Conservation (phyloP, 208 protist species). For the Balamuthia mandrillaris region DNA sequence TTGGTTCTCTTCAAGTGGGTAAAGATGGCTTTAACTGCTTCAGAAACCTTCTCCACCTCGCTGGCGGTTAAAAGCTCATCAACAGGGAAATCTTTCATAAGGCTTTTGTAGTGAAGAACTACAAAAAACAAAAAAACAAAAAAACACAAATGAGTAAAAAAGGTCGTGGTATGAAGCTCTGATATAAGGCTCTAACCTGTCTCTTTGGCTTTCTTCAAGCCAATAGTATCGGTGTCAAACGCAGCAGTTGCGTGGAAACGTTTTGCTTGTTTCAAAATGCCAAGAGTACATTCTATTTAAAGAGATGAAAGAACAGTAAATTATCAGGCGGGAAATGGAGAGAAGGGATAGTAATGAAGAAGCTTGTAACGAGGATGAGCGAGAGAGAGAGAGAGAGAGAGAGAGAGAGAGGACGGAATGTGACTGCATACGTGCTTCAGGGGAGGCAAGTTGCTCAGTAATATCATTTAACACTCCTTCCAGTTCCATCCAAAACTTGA, state of each 20-base stretch:
- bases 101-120: constrained; percentile 61
- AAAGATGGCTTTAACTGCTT: constrained; percentile 66
- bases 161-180: too few species aligned
- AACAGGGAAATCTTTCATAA: constrained; percentile 80
- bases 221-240: constrained; percentile 68
- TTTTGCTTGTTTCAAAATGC: constrained; percentile 62
- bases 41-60: constrained; percentile 58
- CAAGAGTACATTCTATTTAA: constrained; percentile 50
- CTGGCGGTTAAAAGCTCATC: constrained; percentile 62
- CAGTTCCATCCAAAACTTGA: constrained; percentile 75
- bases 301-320: not conserved
- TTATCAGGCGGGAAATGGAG: not conserved
- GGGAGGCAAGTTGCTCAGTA: constrained; percentile 49
- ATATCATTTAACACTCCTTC: constrained; percentile 56
- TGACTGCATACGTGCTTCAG: constrained; percentile 53
- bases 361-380: not conserved
- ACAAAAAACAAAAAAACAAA: too few species aligned
- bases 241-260: constrained; percentile 63
- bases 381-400: not conserved
- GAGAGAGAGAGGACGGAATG: too few species aligned
- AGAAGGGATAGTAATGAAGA: not conserved
- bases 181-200: too few species aligned
- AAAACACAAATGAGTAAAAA: too few species aligned
- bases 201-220: constrained; percentile 56
- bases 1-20: constrained; percentile 66